Conservation (phyloP, 2,329 filamentous ascomycete genomes). For the Tympanopsis confertula region DNA sequence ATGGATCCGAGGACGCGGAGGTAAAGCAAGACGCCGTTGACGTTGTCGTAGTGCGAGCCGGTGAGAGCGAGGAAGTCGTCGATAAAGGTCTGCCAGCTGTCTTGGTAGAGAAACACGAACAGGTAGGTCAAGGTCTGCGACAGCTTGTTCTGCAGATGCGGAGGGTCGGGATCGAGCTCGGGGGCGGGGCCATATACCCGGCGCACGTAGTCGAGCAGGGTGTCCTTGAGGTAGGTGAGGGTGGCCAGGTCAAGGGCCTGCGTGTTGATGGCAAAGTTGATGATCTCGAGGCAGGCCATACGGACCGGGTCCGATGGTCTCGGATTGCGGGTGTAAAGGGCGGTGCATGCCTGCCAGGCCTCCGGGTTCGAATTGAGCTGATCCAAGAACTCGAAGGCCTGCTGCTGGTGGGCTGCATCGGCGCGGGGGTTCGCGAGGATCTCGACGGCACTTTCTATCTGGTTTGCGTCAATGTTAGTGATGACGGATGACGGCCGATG, state of each 20-base stretch:
- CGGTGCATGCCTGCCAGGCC: slow-evolving; percentile 81
- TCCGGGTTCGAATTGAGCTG: slow-evolving; percentile 72
- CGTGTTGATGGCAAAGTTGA: slow-evolving; percentile 82
- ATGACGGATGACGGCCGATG: background rate
- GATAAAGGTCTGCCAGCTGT: slow-evolving; percentile 80
- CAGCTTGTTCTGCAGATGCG: slow-evolving; percentile 86
- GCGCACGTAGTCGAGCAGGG: slow-evolving; percentile 69
- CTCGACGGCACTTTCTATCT: slow-evolving; percentile 92
- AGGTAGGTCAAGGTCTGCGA: slow-evolving; percentile 91
- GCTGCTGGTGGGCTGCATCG: slow-evolving; percentile 62
- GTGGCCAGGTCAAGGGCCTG: slow-evolving; percentile 64
- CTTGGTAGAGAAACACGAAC: slow-evolving; percentile 76
- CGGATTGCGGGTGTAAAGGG: slow-evolving; percentile 71
- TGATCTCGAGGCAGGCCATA: slow-evolving; percentile 78
- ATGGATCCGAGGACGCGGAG: slow-evolving; percentile 78
- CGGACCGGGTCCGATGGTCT: slow-evolving; percentile 73
- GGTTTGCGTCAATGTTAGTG: slow-evolving; percentile 4
- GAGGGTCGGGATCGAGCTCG: slow-evolving; percentile 52
- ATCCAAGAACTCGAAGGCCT: slow-evolving; percentile 71
- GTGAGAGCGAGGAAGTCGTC: slow-evolving; percentile 79
- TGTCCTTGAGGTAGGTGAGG: slow-evolving; percentile 67
- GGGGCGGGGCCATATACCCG: slow-evolving; percentile 56
- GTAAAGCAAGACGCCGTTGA: slow-evolving; percentile 71
- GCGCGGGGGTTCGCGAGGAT: slow-evolving; percentile 78
- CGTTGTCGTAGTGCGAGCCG: slow-evolving; percentile 55